Percentiles rank a stretch among this genome's conserved stretches.
Conservation (phyloP, 768 basidiomycete genomes). For the Coprinellus micaceus region DNA sequence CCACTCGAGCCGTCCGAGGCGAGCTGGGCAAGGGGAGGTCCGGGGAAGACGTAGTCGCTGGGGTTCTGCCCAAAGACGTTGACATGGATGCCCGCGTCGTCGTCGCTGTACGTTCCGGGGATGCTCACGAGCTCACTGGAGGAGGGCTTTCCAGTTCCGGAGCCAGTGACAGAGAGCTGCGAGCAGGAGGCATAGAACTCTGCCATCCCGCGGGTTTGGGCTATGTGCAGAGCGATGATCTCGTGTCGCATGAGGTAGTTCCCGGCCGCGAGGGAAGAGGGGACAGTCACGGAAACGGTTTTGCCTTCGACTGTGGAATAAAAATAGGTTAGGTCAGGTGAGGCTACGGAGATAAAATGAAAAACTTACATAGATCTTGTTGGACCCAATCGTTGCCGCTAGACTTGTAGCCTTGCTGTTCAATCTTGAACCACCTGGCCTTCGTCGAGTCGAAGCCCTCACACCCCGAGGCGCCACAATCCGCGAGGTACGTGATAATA, state of each 20-base stretch:
- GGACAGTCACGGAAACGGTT: slow-evolving; percentile 38
- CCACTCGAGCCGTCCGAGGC: neutral
- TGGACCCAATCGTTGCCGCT: slow-evolving; percentile 47
- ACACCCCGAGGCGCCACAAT: slow-evolving; percentile 55
- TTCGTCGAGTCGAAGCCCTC: slow-evolving; percentile 52
- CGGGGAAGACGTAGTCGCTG: slow-evolving; percentile 8
- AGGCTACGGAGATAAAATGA: neutral
- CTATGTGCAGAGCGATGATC: slow-evolving; percentile 71
- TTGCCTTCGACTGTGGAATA: slow-evolving; percentile 29
- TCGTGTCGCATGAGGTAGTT: slow-evolving; percentile 75
- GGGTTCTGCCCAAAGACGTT: neutral
- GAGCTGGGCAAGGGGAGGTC: slow-evolving; percentile 6
- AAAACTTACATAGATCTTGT: slow-evolving; percentile 32
- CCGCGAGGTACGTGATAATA: slow-evolving; percentile 70
- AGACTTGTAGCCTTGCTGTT: slow-evolving; percentile 43
- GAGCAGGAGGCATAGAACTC: slow-evolving; percentile 75
- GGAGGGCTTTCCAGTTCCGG: slow-evolving; percentile 43
- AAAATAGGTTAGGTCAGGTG: slow-evolving; percentile 13
- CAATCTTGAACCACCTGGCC: slow-evolving; percentile 75
- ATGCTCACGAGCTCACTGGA: slow-evolving; percentile 50
- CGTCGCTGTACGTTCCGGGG: slow-evolving; percentile 68
- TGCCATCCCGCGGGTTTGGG: slow-evolving; percentile 51
- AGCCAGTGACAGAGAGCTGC: slow-evolving; percentile 52
- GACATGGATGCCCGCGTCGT: neutral
- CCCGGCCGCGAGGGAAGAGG: slow-evolving; percentile 52